Base-by-base conservation (phyloP, 169 alveolate species). In the Sarcocystis neurona region DNA sequence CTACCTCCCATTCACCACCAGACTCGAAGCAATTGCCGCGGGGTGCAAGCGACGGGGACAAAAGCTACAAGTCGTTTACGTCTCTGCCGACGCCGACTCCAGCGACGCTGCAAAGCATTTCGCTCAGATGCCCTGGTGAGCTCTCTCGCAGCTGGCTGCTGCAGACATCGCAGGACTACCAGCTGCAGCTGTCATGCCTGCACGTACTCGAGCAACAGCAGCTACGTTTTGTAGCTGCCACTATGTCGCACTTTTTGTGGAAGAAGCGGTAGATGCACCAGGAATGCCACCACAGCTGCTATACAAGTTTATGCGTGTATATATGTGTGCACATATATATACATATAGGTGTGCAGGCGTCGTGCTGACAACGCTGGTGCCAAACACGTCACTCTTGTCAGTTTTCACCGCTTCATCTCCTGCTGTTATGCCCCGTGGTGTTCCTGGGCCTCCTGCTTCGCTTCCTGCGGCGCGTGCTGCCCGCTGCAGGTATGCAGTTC, bases 401-500 rank as follows among this genome's bases (percentile, higher is more conserved):
- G n/a, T 12, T 1, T 58, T 2, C n/a, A 58, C 18, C 18, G 3
- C 2, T 2, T 30, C 48, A 20, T n/a, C 23, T 23, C 79, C 46
- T 39, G 34, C 15, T 48, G 6, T 48, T 48, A 15, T 48, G 60
- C 27, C 60, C 60, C 15, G 6, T 15, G 15, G 60, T 72, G 6
- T 43, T 72, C 41, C 56, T 27, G 4, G 82, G 15, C 18, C 41
- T 30, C 32, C 39, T 68, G 79, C 34, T 32, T 12, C 48, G n/a
- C 37, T 63, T 68, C 2, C n/a, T n/a, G n/a, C 30, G 43, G 15
- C 34, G 50, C 79, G 2, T 20, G 27, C 46, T 15, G 10, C 32
- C 34, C 39, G 70, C 78, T 41, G 8, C 88, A 85, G 90, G 90
- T 50, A 85, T 58, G 90, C 90, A 0, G 56, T 85, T 15, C 90